These are phyloP conservation scores for Linnemannia elongata DNA, from an alignment of 192 early-diverging fungal genomes.

Conservation along the genomic window DNA sequence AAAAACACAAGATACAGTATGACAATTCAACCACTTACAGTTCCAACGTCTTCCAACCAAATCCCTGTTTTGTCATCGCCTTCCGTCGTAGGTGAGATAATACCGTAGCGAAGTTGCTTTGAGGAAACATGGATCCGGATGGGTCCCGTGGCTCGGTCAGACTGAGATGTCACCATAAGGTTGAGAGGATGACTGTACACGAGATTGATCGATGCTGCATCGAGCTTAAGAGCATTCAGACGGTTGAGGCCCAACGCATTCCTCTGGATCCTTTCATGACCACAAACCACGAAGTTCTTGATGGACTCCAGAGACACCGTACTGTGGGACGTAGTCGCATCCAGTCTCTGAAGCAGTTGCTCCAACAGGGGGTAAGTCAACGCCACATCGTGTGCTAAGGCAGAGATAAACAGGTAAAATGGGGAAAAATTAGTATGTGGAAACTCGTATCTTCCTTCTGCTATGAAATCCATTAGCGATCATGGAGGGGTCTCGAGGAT, in stretches of 20 bases:
- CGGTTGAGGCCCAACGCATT: constrained; percentile 20
- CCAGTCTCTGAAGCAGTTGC: constrained; percentile 32
- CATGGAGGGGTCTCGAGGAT: not conserved
- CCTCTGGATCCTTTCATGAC: constrained; percentile 40
- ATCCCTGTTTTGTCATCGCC: constrained; percentile 65
- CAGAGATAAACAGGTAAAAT: not conserved
- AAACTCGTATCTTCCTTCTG: not conserved
- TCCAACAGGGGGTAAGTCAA: constrained; percentile 44
- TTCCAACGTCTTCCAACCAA: constrained; percentile 77
- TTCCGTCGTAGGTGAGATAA: constrained; percentile 63
- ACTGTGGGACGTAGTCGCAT: not conserved
- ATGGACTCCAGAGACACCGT: constrained; percentile 19
- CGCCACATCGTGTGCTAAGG: constrained; percentile 34
- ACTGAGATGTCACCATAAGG: constrained; percentile 83
- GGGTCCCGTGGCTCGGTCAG: constrained; percentile 77
- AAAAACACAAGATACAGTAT: not conserved
- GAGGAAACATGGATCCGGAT: constrained; percentile 75
- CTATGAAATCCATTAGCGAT: not conserved
- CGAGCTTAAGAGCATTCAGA: constrained; percentile 55
- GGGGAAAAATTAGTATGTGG: not conserved
- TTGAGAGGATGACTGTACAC: constrained; percentile 83
- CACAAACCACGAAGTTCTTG: constrained; percentile 34
- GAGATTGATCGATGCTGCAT: constrained; percentile 72
- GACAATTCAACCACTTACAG: constrained; percentile 51
- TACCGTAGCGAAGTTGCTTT: constrained; percentile 74